Evolutionary conservation across 2,329 filamentous ascomycete genomes (phyloP).

Genomic region (Thielaviopsis punctulata): DNA sequence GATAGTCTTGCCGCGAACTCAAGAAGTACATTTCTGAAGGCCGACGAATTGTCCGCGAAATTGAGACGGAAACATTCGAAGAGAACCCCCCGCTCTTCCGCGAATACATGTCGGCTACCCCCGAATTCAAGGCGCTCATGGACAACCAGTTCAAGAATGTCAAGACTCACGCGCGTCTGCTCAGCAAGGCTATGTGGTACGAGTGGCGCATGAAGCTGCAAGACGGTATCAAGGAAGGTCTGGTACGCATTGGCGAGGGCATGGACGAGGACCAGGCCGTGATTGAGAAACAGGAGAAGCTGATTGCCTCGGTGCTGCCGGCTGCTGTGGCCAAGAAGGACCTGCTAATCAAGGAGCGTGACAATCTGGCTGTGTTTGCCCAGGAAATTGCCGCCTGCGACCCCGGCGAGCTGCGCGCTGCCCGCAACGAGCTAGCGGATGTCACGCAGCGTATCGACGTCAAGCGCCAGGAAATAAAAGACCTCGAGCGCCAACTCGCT

Average conservation of each 20-base stretch:
- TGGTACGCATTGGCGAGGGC: slow-evolving; percentile 56
- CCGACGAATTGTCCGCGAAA: slow-evolving; percentile 72
- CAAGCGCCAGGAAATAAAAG: slow-evolving; percentile 49
- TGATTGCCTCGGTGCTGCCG: slow-evolving; percentile 53
- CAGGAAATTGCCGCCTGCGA: slow-evolving; percentile 65
- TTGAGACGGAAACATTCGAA: slow-evolving; percentile 73
- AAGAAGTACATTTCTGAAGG: slow-evolving; percentile 96
- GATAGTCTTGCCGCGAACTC: slow-evolving; percentile 79
- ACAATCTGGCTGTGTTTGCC: slow-evolving; percentile 52
- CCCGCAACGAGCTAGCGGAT: slow-evolving; percentile 49
- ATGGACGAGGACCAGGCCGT: slow-evolving; percentile 57
- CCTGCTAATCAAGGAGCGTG: slow-evolving; percentile 43
- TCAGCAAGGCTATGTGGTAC: slow-evolving; percentile 96
- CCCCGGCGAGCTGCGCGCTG: slow-evolving; percentile 55
- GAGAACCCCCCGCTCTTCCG: slow-evolving; percentile 84
- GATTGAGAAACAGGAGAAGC: slow-evolving; percentile 48
- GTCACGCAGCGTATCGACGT: slow-evolving; percentile 51
- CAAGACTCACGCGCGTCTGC: slow-evolving; percentile 75
- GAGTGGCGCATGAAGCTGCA: slow-evolving; percentile 88
- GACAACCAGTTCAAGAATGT: slow-evolving; percentile 96
- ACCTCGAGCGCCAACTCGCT: slow-evolving; percentile 48
- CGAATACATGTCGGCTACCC: slow-evolving; percentile 74
- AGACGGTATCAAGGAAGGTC: slow-evolving; percentile 61
- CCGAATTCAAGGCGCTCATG: slow-evolving; percentile 72
- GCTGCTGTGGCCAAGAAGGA: slow-evolving; percentile 42